phyloP scores from a whole-genome alignment of 768 basidiomycete species.

The Lactifluus piperatus region DNA sequence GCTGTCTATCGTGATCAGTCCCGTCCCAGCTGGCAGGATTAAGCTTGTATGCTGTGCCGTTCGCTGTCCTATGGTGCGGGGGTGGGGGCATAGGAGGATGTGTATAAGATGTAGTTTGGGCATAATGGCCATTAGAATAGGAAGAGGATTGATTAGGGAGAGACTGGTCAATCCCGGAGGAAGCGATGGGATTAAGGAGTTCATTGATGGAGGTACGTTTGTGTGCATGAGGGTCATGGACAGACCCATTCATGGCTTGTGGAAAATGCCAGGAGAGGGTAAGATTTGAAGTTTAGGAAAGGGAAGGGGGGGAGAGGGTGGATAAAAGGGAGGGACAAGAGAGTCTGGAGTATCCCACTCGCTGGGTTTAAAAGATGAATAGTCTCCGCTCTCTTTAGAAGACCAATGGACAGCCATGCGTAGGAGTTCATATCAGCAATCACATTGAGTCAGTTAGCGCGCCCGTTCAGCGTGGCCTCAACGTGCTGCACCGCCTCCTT shows the following conservation, averaged over 20 bases:
- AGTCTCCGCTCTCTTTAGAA: neutral
- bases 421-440: neutral
- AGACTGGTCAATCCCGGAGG: slow-evolving; percentile 25
- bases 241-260: slow-evolving; percentile 31
- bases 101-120: slow-evolving; percentile 14
- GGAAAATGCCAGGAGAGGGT: neutral
- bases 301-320: neutral
- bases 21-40: slow-evolving; percentile 54
- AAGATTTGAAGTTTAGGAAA: neutral
- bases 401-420: neutral
- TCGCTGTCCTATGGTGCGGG: neutral
- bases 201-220: slow-evolving; percentile 45
- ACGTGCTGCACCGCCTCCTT: slow-evolving; percentile 12
- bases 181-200: slow-evolving; percentile 41
- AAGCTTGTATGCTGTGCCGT: slow-evolving; percentile 39
- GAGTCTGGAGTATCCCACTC: neutral
- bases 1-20: slow-evolving; percentile 28
- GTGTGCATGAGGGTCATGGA: slow-evolving; percentile 33
- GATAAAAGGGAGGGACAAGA: neutral
- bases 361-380: slow-evolving; percentile 9
- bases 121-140: slow-evolving; percentile 9
- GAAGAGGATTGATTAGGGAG: slow-evolving; percentile 20
- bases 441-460: slow-evolving; percentile 1
- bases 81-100: slow-evolving; percentile 19
- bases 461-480: slow-evolving; percentile 11